Evolutionary conservation across 495 filamentous ascomycete species (phyloP).

Genomic region (Hypoxylon fuscum): DNA sequence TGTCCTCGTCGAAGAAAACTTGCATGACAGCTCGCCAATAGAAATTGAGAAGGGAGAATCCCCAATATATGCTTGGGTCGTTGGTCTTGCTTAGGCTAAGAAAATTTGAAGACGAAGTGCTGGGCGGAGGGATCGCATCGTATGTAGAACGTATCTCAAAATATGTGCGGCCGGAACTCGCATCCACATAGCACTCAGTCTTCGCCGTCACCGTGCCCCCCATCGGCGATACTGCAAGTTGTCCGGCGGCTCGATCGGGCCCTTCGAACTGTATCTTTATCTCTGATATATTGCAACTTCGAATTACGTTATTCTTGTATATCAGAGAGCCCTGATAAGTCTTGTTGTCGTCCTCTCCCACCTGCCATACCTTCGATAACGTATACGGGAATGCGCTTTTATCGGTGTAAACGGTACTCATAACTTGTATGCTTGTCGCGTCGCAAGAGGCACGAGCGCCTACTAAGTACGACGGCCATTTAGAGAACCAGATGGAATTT

Average conservation of each 20-base stretch:
- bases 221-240: conserved; percentile 17
- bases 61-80: conserved; percentile 18
- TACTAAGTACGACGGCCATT: conserved; percentile 44
- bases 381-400: conserved; percentile 43
- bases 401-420: conserved; percentile 43
- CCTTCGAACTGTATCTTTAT: conserved; percentile 38
- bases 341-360: conserved; percentile 1
- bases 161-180: conserved; percentile 10
- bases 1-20: conserved; percentile 14
- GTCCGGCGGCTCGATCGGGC: conserved; percentile 25
- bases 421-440: conserved; percentile 33
- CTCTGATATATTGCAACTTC: conserved; percentile 38
- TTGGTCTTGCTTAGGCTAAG: conserved; percentile 9
- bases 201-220: conserved; percentile 25
- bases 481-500: conserved; percentile 29
- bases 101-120: conserved; percentile 6
- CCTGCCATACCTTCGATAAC: conserved; percentile 37
- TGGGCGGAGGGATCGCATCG: conserved; percentile 36
- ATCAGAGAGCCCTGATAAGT: conserved; percentile 33
- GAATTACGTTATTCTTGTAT: conserved; percentile 40
- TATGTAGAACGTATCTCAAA: conserved; percentile 39
- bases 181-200: conserved; percentile 26
- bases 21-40: conserved; percentile 27
- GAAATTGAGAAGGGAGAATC: conserved; percentile 12
- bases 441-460: conserved; percentile 40